These are phyloP conservation scores for Penicillium sumatraense DNA, from an alignment of 2,329 filamentous ascomycete genomes.

Conservation along the genomic window DNA sequence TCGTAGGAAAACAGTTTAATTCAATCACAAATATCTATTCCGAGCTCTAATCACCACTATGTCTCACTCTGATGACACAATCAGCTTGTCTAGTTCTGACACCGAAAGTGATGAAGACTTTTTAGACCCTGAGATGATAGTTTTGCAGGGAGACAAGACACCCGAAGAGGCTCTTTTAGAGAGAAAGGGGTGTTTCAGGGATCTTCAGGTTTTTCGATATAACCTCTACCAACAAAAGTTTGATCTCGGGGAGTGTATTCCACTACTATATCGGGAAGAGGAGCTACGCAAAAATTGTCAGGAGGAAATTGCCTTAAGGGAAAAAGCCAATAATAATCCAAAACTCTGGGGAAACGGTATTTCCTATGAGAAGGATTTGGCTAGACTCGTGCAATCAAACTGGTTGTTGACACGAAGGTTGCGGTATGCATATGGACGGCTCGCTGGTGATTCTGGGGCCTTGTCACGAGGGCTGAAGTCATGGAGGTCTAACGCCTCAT, in stretches of 20 bases:
- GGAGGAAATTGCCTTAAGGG: not conserved
- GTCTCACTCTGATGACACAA: not conserved
- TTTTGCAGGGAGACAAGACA: not conserved
- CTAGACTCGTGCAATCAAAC: not conserved
- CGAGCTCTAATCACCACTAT: not conserved
- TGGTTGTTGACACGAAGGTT: not conserved
- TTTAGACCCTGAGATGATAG: not conserved
- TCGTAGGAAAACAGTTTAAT: not conserved
- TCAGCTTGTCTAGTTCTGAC: not conserved
- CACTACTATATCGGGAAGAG: slow-evolving; percentile 2
- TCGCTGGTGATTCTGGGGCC: not conserved
- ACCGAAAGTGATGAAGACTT: not conserved
- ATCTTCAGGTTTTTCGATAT: slow-evolving; percentile 2
- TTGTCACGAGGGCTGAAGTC: not conserved
- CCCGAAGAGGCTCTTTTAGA: not conserved
- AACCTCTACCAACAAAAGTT: slow-evolving; percentile 3
- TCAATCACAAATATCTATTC: not conserved
- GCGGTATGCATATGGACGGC: not conserved
- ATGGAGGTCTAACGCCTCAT: slow-evolving; percentile 3
- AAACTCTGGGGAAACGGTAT: not conserved
- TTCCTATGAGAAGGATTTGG: not conserved
- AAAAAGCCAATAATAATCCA: not conserved
- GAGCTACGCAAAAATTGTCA: slow-evolving; percentile 4
- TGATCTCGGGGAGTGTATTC: not conserved
- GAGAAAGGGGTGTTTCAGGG: slow-evolving; percentile 4